Evolutionary conservation across 352 stramenopile species (phyloP), one percentile per base, ranked within the genome.

Genomic region (Phytopythium aichiense): DNA sequence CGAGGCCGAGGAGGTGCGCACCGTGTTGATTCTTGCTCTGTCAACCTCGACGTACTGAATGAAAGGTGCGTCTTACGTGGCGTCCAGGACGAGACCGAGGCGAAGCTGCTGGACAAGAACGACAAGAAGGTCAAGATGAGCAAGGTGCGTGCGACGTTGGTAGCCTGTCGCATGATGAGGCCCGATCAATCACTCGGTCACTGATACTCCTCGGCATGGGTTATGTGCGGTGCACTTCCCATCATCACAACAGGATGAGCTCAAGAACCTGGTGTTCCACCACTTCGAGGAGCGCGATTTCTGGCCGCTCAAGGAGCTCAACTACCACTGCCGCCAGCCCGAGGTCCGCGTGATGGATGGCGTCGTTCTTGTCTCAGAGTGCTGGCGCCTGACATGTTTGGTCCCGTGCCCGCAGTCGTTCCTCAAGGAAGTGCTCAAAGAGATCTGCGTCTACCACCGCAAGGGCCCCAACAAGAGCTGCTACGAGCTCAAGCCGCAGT

Each of bases 101-200:
- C 67, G 25, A 87, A 87, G 76, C 76, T 87, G 37, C 61, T 75
- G 35, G 84, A 90, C 60, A 87, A 78, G 63, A 76, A 66, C 49
- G 83, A 89, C 73, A 95, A 92, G 73, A 95, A 94, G 81, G 77
- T 94, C 69, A 94, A 95, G 81, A 94, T 95, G 83, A 92, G 84
- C 81, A 91, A 91, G 71, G 85, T 91, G 72, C 42, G 56, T 16
- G 35, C 9, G 35, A 15, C 9, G 40, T 42, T 28, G 7, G 42
- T 43, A 54, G 2, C 13, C 45, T 62, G 5, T 6, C 20, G 25
- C 5, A 28, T 22, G 16, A 37, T 56, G 43, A 23, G 16, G n/a
- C 22, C 13, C 22, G 16, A 22, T 23, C 33, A 42, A 33, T 58
- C 15, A 37, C 13, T 7, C 48, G 52, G 43, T 13, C 54, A 35